Evolutionary conservation across 2,329 filamentous ascomycete genomes (phyloP).

Genomic region (Lachnellula occidentalis): DNA sequence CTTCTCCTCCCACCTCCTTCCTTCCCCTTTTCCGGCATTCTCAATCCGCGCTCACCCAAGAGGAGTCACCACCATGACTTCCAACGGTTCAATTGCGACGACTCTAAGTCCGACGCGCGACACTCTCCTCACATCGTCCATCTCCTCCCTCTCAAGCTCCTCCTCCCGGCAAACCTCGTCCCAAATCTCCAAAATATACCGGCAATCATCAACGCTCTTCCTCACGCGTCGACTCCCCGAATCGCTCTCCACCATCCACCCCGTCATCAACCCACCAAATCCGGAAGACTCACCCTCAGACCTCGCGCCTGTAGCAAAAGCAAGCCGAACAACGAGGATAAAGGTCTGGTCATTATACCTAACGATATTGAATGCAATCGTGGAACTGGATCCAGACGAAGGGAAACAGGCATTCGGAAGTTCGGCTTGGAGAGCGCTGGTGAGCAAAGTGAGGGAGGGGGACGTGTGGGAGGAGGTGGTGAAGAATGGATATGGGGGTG

Average conservation of each 20-base stretch:
- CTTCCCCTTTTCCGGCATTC: conserved; percentile 4
- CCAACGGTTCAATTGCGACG: conserved; percentile 23
- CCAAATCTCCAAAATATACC: conserved; percentile 85
- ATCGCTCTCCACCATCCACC: conserved; percentile 76
- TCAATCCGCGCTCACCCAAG: conserved; percentile 4
- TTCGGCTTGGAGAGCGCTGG: conserved; percentile 76
- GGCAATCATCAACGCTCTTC: conserved; percentile 89
- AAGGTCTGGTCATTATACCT: conserved; percentile 98
- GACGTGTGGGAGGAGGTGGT: conserved; percentile 94
- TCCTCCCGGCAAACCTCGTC: conserved; percentile 56
- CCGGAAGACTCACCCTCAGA: conserved; percentile 33
- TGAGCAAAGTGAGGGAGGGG: conserved; percentile 79
- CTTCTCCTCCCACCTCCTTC: conserved; percentile 2
- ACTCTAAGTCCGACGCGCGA: conserved; percentile 33
- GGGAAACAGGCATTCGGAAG: conserved; percentile 84
- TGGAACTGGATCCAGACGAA: conserved; percentile 84
- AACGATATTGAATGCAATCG: conserved; percentile 83
- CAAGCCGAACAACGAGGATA: conserved; percentile 76
- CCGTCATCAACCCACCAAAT: conserved; percentile 61
- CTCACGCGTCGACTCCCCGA: conserved; percentile 90
- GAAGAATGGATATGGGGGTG: conserved; percentile 76
- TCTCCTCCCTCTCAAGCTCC: conserved; percentile 63
- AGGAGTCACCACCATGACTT: conserved; percentile 22
- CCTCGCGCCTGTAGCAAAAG: conserved; percentile 64
- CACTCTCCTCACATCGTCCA: conserved; percentile 56